A percentile compares a stretch with the other conserved stretches of the same genome.
Conservation (phyloP, 441 rosid genomes). For the Pelargonium cotyledonis region DNA sequence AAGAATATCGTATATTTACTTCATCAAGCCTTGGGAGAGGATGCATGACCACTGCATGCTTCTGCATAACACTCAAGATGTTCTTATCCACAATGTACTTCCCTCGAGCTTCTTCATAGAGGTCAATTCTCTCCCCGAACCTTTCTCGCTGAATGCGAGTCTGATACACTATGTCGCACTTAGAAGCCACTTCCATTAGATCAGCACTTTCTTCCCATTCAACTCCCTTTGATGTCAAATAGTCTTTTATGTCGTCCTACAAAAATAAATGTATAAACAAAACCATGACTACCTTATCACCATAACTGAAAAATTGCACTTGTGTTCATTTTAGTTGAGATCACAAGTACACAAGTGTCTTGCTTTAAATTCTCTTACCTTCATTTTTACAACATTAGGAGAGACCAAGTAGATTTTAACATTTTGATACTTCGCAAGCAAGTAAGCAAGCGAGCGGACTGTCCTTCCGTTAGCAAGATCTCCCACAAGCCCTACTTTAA, state of each 20-base stretch:
- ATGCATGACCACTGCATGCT: conserved; percentile 87
- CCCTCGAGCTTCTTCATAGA: conserved; percentile 87
- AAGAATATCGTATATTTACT: conserved; percentile 30
- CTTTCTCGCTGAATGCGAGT: conserved; percentile 88
- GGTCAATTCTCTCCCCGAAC: conserved; percentile 79
- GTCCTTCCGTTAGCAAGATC: conserved; percentile 97
- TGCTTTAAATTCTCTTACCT: conserved; percentile 34
- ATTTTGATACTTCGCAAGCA: conserved; percentile 75
- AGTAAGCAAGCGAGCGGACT: conserved; percentile 85
- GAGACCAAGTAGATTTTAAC: conserved; percentile 89
- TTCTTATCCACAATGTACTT: conserved; percentile 66
- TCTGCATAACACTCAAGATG: conserved; percentile 69
- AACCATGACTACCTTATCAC: background rate
- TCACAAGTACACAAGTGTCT: background rate
- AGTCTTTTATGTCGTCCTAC: conserved; percentile 91
- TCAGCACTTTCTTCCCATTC: conserved; percentile 87
- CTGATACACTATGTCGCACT: conserved; percentile 83
- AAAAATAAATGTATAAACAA: background rate
- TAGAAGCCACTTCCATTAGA: conserved; percentile 76
- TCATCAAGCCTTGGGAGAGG: conserved; percentile 95
- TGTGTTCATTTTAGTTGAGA: background rate
- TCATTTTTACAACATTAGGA: conserved; percentile 92
- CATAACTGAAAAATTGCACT: background rate
- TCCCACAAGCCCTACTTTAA: conserved; percentile 85
- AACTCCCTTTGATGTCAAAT: conserved; percentile 60